Evolutionary conservation across 2,329 filamentous ascomycete genomes (phyloP).

Genomic region (Aspergillus udagawae): DNA sequence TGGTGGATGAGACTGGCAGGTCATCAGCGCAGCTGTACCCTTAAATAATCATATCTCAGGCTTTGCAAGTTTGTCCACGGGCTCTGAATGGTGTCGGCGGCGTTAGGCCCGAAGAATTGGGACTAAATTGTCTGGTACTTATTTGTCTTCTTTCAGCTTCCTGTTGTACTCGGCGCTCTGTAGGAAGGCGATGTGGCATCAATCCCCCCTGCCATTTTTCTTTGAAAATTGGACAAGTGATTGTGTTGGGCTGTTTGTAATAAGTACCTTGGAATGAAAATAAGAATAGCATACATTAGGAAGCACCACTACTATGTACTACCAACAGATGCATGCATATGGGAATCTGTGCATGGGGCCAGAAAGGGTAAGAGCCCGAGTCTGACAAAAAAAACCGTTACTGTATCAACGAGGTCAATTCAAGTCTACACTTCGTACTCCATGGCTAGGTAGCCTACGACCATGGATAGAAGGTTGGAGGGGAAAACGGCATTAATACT

Average conservation of each 20-base stretch:
- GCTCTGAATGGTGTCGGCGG: not conserved
- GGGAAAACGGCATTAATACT: not conserved
- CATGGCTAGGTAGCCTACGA: not conserved
- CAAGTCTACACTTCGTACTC: not conserved
- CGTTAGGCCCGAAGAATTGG: not conserved
- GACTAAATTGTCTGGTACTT: not conserved
- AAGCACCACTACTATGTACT: not conserved
- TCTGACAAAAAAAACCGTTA: conserved; percentile 2
- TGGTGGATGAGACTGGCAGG: not conserved
- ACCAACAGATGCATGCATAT: conserved; percentile 5
- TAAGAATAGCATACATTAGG: not conserved
- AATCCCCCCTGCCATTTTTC: not conserved
- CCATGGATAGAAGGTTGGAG: not conserved
- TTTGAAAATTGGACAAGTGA: not conserved
- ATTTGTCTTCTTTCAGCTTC: not conserved
- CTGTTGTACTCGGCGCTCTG: too few relatives aligned
- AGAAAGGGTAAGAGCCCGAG: conserved; percentile 18
- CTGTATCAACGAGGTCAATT: not conserved
- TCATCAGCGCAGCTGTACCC: not conserved
- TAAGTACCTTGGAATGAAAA: not conserved
- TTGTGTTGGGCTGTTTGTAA: too few relatives aligned
- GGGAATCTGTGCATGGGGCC: conserved; percentile 17
- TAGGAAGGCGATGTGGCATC: too few relatives aligned
- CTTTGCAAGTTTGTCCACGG: not conserved
- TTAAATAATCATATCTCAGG: not conserved